Evolutionary conservation across 176 grass and related monocot species (phyloP).

Genomic region (Metroxylon sagu): DNA sequence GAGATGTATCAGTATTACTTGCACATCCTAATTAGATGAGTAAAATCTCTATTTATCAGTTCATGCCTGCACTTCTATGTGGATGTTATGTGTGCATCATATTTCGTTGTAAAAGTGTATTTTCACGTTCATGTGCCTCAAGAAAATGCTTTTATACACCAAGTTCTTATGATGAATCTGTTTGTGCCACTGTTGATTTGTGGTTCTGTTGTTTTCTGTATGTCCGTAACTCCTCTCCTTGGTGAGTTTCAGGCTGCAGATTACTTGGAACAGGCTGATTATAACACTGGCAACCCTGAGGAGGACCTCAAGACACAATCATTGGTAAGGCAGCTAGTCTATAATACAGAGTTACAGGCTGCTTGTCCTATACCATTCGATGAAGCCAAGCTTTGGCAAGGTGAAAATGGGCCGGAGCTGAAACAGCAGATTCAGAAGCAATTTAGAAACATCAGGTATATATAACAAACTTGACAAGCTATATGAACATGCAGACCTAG

Average conservation of each 20-base stretch:
- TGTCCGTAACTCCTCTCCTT: background rate
- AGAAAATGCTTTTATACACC: no score
- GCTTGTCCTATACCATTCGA: conserved; percentile 75
- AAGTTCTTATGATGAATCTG: no score
- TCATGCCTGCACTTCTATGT: no score
- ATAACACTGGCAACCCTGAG: conserved; percentile 71
- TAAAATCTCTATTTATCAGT: no score
- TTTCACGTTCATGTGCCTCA: no score
- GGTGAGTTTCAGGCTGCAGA: conserved; percentile 58
- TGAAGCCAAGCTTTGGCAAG: conserved; percentile 87
- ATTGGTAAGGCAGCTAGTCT: conserved; percentile 64
- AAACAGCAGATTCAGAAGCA: conserved; percentile 78
- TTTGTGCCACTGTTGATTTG: no score
- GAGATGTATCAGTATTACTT: no score
- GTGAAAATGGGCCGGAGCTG: conserved; percentile 82
- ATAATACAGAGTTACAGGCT: conserved; percentile 56
- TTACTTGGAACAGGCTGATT: conserved; percentile 94
- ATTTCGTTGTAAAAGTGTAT: no score
- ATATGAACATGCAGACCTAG: no score
- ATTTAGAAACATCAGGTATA: conserved; percentile 90
- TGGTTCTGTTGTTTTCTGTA: no score
- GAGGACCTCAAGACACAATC: conserved; percentile 86
- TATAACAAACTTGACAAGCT: background rate
- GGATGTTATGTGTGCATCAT: no score
- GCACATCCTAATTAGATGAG: no score